Conservation (phyloP, 306 rosid genomes). For the Lathyrus sativus region DNA sequence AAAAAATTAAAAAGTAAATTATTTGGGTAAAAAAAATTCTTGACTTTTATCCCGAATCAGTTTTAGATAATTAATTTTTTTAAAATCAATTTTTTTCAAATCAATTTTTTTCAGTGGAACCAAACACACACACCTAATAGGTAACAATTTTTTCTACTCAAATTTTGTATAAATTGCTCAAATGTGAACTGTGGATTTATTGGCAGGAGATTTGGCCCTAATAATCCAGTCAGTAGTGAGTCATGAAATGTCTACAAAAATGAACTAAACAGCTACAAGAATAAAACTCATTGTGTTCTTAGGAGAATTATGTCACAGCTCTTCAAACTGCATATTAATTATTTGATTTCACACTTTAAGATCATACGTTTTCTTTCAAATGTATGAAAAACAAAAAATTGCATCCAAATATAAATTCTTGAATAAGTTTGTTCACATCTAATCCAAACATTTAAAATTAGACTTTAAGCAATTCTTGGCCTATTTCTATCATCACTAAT, state of each 20-base stretch:
- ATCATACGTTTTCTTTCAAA: background rate
- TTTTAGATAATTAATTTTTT: too few species aligned
- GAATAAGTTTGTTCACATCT: conserved; percentile 3
- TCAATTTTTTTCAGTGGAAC: too few species aligned
- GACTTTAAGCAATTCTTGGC: background rate
- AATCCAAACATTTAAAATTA: background rate
- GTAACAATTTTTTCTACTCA: too few species aligned
- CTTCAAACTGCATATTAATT: background rate
- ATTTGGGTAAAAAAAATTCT: too few species aligned
- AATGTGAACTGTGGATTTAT: too few species aligned
- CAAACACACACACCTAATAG: too few species aligned
- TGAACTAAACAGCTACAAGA: background rate
- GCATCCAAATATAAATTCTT: too few species aligned
- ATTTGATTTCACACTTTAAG: background rate
- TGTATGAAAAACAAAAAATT: too few species aligned
- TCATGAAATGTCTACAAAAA: background rate
- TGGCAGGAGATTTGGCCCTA: background rate
- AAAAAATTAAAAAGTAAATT: too few species aligned
- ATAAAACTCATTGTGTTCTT: background rate
- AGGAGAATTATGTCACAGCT: background rate
- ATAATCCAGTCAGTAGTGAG: background rate
- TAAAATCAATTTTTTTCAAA: too few species aligned
- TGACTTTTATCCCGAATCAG: too few species aligned
- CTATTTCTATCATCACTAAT: background rate
- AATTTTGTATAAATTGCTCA: too few species aligned